Evolutionary conservation across 495 filamentous ascomycete genomes (phyloP).

Genomic region (Hypoxylon crocopeplum): DNA sequence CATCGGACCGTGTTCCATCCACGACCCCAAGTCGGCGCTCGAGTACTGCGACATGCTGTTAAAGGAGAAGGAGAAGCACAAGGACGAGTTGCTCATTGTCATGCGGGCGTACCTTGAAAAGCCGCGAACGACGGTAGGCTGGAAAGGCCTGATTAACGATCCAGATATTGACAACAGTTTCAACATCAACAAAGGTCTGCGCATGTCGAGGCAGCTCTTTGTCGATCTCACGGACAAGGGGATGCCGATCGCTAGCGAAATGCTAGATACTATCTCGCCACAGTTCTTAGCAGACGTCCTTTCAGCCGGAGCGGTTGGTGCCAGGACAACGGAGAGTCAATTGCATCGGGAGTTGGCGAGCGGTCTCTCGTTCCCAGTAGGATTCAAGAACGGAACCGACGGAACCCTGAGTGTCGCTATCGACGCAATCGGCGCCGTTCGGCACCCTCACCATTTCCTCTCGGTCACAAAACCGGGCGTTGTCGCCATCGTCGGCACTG

Average conservation of each 20-base stretch:
- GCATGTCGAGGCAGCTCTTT: slow-evolving; percentile 87
- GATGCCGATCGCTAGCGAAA: slow-evolving; percentile 98
- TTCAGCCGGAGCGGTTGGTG: slow-evolving; percentile 91
- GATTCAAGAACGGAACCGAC: slow-evolving; percentile 99
- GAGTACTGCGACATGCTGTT: slow-evolving; percentile 91
- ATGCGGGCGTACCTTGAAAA: slow-evolving; percentile 99
- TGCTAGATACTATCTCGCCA: slow-evolving; percentile 98
- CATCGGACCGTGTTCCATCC: slow-evolving; percentile 95
- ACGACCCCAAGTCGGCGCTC: slow-evolving; percentile 89
- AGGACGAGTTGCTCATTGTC: slow-evolving; percentile 87
- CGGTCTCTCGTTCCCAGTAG: slow-evolving; percentile 94
- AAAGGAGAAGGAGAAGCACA: slow-evolving; percentile 85
- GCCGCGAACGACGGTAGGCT: slow-evolving; percentile 96
- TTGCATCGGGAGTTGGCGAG: slow-evolving; percentile 94
- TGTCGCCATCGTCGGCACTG: slow-evolving; percentile 93
- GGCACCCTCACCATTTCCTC: slow-evolving; percentile 95
- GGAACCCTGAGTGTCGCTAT: slow-evolving; percentile 88
- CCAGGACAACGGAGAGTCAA: slow-evolving; percentile 94
- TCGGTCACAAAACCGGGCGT: slow-evolving; percentile 98
- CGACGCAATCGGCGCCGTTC: slow-evolving; percentile 94
- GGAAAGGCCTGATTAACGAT: slow-evolving; percentile 99
- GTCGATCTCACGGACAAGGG: slow-evolving; percentile 92
- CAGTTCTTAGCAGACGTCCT: slow-evolving; percentile 97
- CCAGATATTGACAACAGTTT: slow-evolving; percentile 98
- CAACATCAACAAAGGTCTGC: slow-evolving; percentile 97